Base-by-base conservation (phyloP, 495 filamentous ascomycete genomes). In the Podospora appendiculata region DNA sequence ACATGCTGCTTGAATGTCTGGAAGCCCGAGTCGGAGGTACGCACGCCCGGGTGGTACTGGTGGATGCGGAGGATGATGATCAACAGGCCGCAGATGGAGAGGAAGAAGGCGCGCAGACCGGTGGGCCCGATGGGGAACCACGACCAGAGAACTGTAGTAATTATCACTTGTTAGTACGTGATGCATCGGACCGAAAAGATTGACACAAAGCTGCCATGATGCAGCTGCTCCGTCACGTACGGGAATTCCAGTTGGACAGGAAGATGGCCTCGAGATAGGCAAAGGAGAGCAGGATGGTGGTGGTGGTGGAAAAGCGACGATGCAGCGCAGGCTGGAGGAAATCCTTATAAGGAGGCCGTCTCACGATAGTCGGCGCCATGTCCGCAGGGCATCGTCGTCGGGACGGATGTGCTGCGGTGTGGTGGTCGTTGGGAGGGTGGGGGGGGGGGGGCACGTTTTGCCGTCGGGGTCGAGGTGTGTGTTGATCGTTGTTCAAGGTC, bases 261-360 rank as follows among this genome's bases (percentile, higher is more conserved):
- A 81, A 62, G 55, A 94, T 66, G 47, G 88, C 76, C 56, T 87
- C 79, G n/a, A 79, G 19, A 66, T 95, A 97, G 68, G 87, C 88
- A 53, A 88, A 70, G 13, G 75, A 66, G 12, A 92, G 62, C 8
- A 87, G 67, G 39, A 88, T 64, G 35, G 78, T 67, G 43, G 84
- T 85, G 33, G 89, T 88, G 49, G 79, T 78, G 40, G 84, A 83
- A 74, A 96, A 97, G 52, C 90, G 79, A 57, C 88, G 78, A 66
- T 98, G 93, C 48, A 97, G 71, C 40, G 87, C 80, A 35, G 93
- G 91, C 39, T 92, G 95, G 52, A 97, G 70, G 67, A 94, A 90
- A 62, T 95, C 87, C 73, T 91, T 83, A 64, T 96, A 96, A 40
- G 71, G 69, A 51, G 61, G 60, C 56, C 65, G 66, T 67, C 74